Conservation (phyloP, 2,329 filamentous ascomycete genomes). For the Pseudogymnoascus sp. region DNA sequence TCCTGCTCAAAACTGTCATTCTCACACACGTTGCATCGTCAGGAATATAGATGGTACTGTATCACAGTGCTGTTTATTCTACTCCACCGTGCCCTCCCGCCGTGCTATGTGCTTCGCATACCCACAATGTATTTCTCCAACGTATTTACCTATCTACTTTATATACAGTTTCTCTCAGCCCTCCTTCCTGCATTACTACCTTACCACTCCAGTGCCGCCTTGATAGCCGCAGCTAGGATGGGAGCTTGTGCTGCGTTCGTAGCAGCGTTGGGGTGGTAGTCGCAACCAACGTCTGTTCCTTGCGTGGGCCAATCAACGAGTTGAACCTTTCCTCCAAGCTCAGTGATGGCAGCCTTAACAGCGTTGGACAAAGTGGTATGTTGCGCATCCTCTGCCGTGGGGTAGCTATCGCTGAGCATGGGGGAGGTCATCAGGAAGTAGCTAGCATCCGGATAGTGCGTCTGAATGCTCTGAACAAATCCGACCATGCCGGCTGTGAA, state of each 20-base stretch:
- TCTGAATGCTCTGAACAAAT: conserved; percentile 30
- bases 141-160: not conserved
- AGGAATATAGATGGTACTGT: not conserved
- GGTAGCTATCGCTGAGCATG: conserved; percentile 34
- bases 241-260: conserved; percentile 30
- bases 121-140: not conserved
- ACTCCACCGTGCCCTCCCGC: not conserved
- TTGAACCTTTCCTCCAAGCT: conserved; percentile 29
- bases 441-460: conserved; percentile 30
- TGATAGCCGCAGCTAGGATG: conserved; percentile 26
- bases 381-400: conserved; percentile 30
- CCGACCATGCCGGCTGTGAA: conserved; percentile 27
- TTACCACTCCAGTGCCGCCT: conserved; percentile 14
- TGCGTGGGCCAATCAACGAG: conserved; percentile 37
- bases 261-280: conserved; percentile 35
- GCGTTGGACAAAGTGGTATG: conserved; percentile 31
- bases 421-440: conserved; percentile 36
- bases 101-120: not conserved
- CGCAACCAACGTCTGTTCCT: conserved; percentile 33
- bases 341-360: conserved; percentile 29
- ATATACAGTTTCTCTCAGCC: not conserved
- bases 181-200: not conserved
- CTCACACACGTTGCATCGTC: not conserved
- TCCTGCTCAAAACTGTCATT: not conserved
- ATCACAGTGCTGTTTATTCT: not conserved